Percentiles rank a stretch among this genome's conserved stretches.
Conservation (phyloP, 352 stramenopile species). For the Phytopythium chamaehyphon region DNA sequence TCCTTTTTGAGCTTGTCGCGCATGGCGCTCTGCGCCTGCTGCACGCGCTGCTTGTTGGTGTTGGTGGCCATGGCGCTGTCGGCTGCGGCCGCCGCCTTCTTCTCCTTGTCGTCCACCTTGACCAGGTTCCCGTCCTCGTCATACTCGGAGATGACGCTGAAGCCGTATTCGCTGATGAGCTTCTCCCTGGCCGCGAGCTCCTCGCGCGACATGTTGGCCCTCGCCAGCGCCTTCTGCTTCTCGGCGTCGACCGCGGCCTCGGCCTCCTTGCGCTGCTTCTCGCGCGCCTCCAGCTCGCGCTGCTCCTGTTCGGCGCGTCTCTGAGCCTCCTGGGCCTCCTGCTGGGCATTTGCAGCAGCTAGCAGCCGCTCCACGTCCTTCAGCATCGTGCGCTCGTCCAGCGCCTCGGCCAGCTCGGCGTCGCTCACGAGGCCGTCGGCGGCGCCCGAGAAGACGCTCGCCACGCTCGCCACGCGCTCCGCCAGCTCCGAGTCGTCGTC, state of each 20-base stretch:
- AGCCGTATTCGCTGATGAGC: conserved; percentile 77
- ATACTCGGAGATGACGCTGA: conserved; percentile 74
- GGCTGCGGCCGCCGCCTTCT: conserved; percentile 22
- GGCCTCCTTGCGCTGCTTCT: conserved; percentile 55
- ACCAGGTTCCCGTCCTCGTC: conserved; percentile 83
- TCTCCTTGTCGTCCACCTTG: conserved; percentile 70
- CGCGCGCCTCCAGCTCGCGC: conserved; percentile 49
- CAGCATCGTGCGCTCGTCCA: conserved; percentile 44
- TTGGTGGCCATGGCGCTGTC: conserved; percentile 37
- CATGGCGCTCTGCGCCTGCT: conserved; percentile 44
- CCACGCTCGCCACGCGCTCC: conserved; percentile 63
- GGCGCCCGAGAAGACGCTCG: conserved; percentile 55
- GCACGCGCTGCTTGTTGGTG: conserved; percentile 50
- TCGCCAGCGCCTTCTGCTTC: conserved; percentile 54
- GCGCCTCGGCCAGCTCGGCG: conserved; percentile 25
- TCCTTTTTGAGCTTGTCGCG: conserved; percentile 73
- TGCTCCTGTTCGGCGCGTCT: conserved; percentile 40
- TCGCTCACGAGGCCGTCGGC: conserved; percentile 46
- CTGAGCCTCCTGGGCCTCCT: conserved; percentile 31
- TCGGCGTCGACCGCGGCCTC: conserved; percentile 49
- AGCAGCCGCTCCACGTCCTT: conserved; percentile 46
- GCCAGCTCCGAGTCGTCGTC: conserved; percentile 70
- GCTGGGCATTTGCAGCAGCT: conserved; percentile 23
- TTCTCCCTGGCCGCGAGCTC: conserved; percentile 69
- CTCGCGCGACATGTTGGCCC: conserved; percentile 75